These are phyloP conservation scores for Xylaria acuta DNA, from an alignment of 495 filamentous ascomycete genomes.

Conservation along the genomic window DNA sequence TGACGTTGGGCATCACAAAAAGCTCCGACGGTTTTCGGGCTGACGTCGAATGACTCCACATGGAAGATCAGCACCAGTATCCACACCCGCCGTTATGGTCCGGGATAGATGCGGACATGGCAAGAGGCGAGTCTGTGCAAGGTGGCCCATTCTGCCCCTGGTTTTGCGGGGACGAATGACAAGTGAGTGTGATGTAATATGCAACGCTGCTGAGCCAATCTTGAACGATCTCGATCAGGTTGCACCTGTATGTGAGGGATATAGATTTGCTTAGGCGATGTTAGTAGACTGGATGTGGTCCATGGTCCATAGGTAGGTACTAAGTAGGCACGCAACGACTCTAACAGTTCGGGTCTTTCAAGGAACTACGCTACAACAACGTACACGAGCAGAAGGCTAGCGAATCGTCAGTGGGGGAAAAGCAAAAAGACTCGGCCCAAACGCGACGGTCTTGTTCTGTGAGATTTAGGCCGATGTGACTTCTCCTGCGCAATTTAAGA, in stretches of 20 bases:
- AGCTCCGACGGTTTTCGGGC: conserved; percentile 3
- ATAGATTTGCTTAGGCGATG: neutral
- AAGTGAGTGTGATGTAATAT: conserved; percentile 1
- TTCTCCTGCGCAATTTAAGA: neutral
- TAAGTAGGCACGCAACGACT: neutral
- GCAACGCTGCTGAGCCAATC: conserved; percentile 6
- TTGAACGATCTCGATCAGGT: conserved; percentile 17
- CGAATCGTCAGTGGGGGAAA: neutral
- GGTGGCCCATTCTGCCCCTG: conserved; percentile 1
- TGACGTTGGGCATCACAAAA: neutral
- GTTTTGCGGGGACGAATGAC: conserved; percentile 3
- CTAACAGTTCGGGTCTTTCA: neutral
- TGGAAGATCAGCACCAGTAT: neutral
- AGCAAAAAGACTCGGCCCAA: neutral
- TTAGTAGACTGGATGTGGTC: neutral
- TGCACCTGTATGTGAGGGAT: neutral
- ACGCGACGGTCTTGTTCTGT: neutral
- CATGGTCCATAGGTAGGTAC: neutral
- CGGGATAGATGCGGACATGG: conserved; percentile 10
- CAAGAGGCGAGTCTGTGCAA: too few relatives aligned
- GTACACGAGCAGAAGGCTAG: neutral
- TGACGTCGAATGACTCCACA: conserved; percentile 15
- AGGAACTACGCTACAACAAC: neutral
- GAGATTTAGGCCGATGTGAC: neutral
- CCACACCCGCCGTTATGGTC: conserved; percentile 11